These are phyloP conservation scores for Picochlorum sp. DNA, from an alignment of 139 green algal genomes.

Conservation along the genomic window DNA sequence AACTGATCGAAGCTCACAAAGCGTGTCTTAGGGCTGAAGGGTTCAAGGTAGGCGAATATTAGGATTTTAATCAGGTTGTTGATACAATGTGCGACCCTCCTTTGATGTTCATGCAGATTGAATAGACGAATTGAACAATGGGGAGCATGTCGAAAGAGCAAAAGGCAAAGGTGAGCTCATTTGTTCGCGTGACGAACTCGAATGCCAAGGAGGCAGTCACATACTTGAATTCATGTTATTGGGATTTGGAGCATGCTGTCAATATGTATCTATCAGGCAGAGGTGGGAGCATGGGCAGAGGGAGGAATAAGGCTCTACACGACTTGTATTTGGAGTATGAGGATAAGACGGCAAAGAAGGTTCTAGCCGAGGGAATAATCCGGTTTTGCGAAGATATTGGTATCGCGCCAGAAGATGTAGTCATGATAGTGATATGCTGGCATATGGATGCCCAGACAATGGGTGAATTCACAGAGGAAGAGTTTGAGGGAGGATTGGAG, in stretches of 20 bases:
- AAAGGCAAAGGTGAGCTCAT: constrained; percentile 37
- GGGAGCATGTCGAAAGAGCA: constrained; percentile 31
- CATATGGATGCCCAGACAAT: constrained; percentile 41
- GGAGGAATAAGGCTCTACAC: constrained; percentile 3
- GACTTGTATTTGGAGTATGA: not conserved
- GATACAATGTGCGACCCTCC: not conserved
- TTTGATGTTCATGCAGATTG: not conserved
- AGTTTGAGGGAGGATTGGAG: constrained; percentile 63
- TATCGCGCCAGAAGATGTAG: constrained; percentile 70
- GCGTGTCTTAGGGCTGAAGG: constrained; percentile 76
- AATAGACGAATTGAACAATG: not conserved
- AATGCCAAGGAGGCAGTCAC: constrained; percentile 4
- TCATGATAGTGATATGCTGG: constrained; percentile 82
- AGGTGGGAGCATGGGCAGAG: not conserved
- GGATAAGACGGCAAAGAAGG: constrained; percentile 17
- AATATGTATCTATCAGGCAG: constrained; percentile 37
- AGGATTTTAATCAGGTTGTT: not conserved
- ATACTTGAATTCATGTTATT: constrained; percentile 23
- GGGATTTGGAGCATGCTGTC: constrained; percentile 44
- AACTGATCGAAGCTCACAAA: constrained; percentile 88
- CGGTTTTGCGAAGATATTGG: constrained; percentile 68
- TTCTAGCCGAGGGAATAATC: constrained; percentile 60
- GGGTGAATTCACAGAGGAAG: constrained; percentile 73
- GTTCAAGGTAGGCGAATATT: constrained; percentile 63
- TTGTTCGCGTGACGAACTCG: constrained; percentile 37